Evolutionary conservation across 2,329 filamentous ascomycete species (phyloP), one percentile per base, ranked within the genome.

Genomic region (Stachybotrys elegans): DNA sequence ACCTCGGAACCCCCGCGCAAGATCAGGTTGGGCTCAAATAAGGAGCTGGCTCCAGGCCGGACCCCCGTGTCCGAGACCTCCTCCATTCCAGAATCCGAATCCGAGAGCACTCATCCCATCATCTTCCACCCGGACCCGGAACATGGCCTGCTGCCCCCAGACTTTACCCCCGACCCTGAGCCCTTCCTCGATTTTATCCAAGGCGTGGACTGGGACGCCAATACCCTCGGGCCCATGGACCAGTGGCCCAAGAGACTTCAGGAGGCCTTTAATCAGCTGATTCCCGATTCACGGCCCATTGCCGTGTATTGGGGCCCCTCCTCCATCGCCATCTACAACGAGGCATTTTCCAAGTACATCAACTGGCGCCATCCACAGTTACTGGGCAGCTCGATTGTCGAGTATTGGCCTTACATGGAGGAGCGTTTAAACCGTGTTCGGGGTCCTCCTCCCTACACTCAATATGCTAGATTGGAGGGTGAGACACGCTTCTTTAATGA

Each of bases 221-320:
- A 72, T 1, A 63, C 69, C 3, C 56, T 78, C 1, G 75, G 75
- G 0, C 66, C 68, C 2, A 67, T 77, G 57, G 49, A 61, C 3
- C 55, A 54, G 42, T 79, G 75, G 75, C 62, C 69, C n/a, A 41
- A 60, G 5, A 61, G 69, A 19, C 65, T 78, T 19, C 70, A 72
- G 25, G 68, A 75, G 43, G 62, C 62, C 5, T 68, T 69, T 42
- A 65, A 66, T 31, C 64, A 73, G 46, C 60, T 70, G 13, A 60
- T 73, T 36, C 65, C 67, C 16, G 70, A 73, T 51, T 67, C 67
- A 5, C 60, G 66, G 16, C 75, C 77, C 5, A 72, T 75, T 20
- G 78, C 77, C 9, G 78, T 82, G 62, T 84, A 83, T 52, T 84
- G 81, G 81, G 81, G 81, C 2, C 66, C 73, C 3, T 72, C 83